Evolutionary conservation across 1,284 basidiomycete species (phyloP), one percentile per base, ranked within the genome.

Genomic region (Phylloporus gajari): DNA sequence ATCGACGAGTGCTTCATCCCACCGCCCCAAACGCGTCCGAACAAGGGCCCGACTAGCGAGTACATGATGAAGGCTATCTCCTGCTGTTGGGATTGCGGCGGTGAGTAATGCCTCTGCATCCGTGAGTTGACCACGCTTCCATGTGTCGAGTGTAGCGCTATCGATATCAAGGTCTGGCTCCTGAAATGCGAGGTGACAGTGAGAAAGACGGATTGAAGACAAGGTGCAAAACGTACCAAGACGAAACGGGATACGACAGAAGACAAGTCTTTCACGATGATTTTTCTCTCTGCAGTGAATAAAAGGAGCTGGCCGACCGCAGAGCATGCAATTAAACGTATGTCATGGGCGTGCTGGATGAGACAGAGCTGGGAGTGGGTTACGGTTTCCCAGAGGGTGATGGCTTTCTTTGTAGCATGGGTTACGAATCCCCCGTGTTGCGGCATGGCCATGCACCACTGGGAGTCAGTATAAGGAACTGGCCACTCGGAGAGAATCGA

Each of bases 21-120:
- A 73, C 7, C 25, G n/a, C 32, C 21, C 5, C 19, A 74, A 11
- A 25, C 68, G 60, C 25, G 68, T 35, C 2, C 63, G 53, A 0
- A 75, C 51, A 9, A 75, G 62, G 12, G 71, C 69, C 12, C 74
- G 61, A 27, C 56, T 66, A 3, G 71, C 71, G 5, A 75, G 48
- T 11, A 27, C n/a, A 32, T 60, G 59, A 60, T 59, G 56, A 11
- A 23, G 19, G 15, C 27, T 67, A 68, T 62, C 58, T 56, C 7
- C 44, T 9, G 51, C 40, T 15, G 8, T n/a, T 21, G 35, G 27
- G 27, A 44, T 58, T 27, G 38, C 53, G 21, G 38, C 56, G 5
- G 65, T 60, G 15, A 67, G 44, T 27, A 48, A 30, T 21, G 44
- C 66, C 38, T 60, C 58, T 17, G 44, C 66, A 4, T n/a, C 7